These are phyloP conservation scores for Furcasterigmium furcatum DNA, from an alignment of 2,329 filamentous ascomycete species.

Conservation along the genomic window DNA sequence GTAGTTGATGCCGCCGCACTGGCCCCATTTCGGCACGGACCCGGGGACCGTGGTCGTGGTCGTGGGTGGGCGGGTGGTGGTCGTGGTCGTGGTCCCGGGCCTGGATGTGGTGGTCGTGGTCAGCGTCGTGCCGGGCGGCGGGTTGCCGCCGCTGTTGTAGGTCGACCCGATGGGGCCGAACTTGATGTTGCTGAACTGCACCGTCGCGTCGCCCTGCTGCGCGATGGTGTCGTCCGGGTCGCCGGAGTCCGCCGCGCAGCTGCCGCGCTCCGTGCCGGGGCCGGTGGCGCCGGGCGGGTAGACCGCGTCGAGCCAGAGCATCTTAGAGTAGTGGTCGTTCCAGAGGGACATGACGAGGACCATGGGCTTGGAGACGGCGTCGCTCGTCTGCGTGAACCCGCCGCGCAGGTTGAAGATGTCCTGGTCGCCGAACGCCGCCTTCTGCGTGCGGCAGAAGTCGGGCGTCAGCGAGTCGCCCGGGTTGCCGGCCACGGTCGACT, in stretches of 20 bases:
- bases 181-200: conserved; percentile 55
- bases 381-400: conserved; percentile 55
- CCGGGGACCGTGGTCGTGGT: conserved; percentile 10
- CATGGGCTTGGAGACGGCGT: conserved; percentile 36
- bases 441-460: conserved; percentile 56
- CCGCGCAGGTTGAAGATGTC: conserved; percentile 53
- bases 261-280: conserved; percentile 50
- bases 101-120: conserved; percentile 9
- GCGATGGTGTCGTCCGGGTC: conserved; percentile 46
- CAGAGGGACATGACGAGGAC: conserved; percentile 50
- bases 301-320: conserved; percentile 67
- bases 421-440: conserved; percentile 51
- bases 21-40: conserved; percentile 24
- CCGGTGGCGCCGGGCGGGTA: conserved; percentile 48
- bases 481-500: conserved; percentile 33
- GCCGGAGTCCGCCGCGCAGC: conserved; percentile 49
- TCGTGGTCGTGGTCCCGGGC: conserved; percentile 8
- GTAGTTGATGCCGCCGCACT: conserved; percentile 33
- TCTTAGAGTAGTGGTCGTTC: conserved; percentile 46
- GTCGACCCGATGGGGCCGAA: conserved; percentile 54
- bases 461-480: conserved; percentile 49
- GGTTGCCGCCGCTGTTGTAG: conserved; percentile 23
- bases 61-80: conserved; percentile 7
- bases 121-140: conserved; percentile 2
- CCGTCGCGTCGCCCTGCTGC: conserved; percentile 41